These are phyloP conservation scores for Xylaria sp. DNA, from an alignment of 2,329 filamentous ascomycete species.

Conservation along the genomic window DNA sequence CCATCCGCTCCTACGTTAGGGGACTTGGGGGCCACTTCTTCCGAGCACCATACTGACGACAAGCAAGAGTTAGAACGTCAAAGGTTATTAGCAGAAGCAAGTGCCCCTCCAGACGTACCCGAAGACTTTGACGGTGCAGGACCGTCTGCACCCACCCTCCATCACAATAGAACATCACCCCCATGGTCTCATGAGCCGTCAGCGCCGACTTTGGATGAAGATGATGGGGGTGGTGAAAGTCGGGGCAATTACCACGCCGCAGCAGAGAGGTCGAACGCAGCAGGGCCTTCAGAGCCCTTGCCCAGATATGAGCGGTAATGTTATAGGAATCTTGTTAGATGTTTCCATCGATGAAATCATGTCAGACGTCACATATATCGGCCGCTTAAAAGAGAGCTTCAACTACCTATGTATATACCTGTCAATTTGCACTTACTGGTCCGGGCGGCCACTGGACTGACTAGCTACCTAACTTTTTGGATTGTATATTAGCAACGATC, in stretches of 20 bases:
- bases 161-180: slow-evolving; percentile 42
- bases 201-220: slow-evolving; percentile 48
- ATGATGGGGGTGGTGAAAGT: slow-evolving; percentile 38
- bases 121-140: slow-evolving; percentile 40
- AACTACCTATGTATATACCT: slow-evolving; percentile 25
- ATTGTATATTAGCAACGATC: slow-evolving; percentile 31
- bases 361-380: slow-evolving; percentile 12
- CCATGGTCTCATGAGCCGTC: slow-evolving; percentile 44
- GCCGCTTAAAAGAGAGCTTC: background rate
- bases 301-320: slow-evolving; percentile 52
- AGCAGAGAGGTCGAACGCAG: slow-evolving; percentile 59
- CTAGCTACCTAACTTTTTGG: slow-evolving; percentile 9
- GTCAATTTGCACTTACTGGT: slow-evolving; percentile 22
- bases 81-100: slow-evolving; percentile 63
- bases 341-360: background rate
- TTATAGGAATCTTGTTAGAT: background rate
- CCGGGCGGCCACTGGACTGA: slow-evolving; percentile 5
- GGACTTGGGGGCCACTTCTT: slow-evolving; percentile 52
- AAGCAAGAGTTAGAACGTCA: slow-evolving; percentile 74
- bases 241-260: slow-evolving; percentile 57
- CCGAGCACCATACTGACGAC: slow-evolving; percentile 66
- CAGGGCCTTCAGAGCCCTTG: slow-evolving; percentile 46
- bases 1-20: slow-evolving; percentile 61
- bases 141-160: slow-evolving; percentile 38
- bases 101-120: slow-evolving; percentile 58